A percentile compares a stretch with the other conserved stretches of the same genome.
Conservation (phyloP, 805 yeast species). For the Candida palmyrensis region DNA sequence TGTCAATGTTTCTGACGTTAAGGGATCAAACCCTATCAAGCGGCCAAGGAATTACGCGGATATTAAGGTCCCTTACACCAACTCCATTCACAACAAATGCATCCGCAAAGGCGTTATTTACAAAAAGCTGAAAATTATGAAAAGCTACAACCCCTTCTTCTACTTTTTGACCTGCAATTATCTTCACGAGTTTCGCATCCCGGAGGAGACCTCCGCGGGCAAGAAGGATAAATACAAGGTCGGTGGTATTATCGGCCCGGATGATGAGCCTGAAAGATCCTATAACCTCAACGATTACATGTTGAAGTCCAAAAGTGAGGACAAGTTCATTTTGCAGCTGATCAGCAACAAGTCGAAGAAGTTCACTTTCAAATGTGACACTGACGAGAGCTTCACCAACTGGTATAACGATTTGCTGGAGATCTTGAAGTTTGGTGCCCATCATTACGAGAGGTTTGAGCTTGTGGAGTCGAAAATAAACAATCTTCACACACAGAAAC, state of each 20-base stretch:
- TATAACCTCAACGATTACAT: constrained; percentile 36
- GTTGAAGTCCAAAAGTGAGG: constrained; percentile 27
- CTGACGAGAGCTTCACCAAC: constrained; percentile 36
- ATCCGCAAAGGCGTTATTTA: constrained; percentile 37
- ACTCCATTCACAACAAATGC: constrained; percentile 34
- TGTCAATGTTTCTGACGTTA: constrained; percentile 42
- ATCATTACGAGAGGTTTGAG: constrained; percentile 46
- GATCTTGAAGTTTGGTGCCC: constrained; percentile 40
- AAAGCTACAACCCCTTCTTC: constrained; percentile 32
- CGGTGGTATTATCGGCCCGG: constrained; percentile 36
- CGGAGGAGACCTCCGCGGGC: constrained; percentile 13
- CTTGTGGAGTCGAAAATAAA: constrained; percentile 40
- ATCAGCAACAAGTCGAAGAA: constrained; percentile 23
- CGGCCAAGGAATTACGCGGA: constrained; percentile 46
- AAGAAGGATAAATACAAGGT: constrained; percentile 25
- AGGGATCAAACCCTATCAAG: constrained; percentile 27
- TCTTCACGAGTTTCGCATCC: constrained; percentile 38
- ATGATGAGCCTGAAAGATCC: constrained; percentile 35
- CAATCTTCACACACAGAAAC: too few relatives aligned
- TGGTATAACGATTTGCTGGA: constrained; percentile 57
- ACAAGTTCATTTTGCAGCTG: constrained; percentile 30
- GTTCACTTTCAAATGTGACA: constrained; percentile 41
- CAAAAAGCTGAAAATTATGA: constrained; percentile 36
- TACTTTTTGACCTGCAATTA: constrained; percentile 39
- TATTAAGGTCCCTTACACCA: constrained; percentile 28